Conservation (phyloP, 495 filamentous ascomycete genomes). For the Cercophora sp. region DNA sequence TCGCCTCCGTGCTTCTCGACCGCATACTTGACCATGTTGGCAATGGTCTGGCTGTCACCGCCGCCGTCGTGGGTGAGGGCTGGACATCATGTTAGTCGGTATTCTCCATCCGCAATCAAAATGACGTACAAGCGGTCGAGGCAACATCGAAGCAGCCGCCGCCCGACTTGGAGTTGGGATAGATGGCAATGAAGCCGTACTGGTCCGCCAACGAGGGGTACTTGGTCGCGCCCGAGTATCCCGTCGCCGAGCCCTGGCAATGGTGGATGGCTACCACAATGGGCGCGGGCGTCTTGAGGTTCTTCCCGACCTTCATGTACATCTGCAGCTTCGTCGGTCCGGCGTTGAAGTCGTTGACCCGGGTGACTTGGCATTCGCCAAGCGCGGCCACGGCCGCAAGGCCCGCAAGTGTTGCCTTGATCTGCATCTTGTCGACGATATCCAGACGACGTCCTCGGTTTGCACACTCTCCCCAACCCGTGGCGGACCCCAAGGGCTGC, state of each 20-base stretch:
- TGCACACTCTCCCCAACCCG: not conserved
- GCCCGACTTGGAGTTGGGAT: slow-evolving; percentile 36
- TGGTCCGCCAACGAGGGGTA: slow-evolving; percentile 42
- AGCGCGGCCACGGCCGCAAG: slow-evolving; percentile 29
- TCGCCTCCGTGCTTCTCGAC: slow-evolving; percentile 44
- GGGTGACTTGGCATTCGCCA: slow-evolving; percentile 31
- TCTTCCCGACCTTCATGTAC: slow-evolving; percentile 54
- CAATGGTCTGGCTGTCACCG: slow-evolving; percentile 48
- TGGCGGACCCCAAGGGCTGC: not conserved
- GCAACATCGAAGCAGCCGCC: slow-evolving; percentile 49
- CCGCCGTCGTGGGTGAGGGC: slow-evolving; percentile 44
- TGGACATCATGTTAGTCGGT: not conserved
- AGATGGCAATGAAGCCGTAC: slow-evolving; percentile 48
- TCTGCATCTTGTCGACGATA: slow-evolving; percentile 29
- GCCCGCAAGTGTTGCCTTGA: slow-evolving; percentile 28
- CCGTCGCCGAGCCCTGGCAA: slow-evolving; percentile 48
- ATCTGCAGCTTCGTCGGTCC: slow-evolving; percentile 45
- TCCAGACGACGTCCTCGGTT: not conserved
- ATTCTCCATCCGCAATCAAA: not conserved
- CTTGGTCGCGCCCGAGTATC: slow-evolving; percentile 45
- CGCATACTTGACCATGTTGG: slow-evolving; percentile 51
- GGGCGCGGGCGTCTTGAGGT: slow-evolving; percentile 46
- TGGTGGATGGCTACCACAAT: slow-evolving; percentile 56
- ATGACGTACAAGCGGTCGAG: slow-evolving; percentile 25
- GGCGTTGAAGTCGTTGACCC: slow-evolving; percentile 40